Evolutionary conservation across 208 protist genomes (phyloP).

Genomic region (Trypanosoma boissoni): DNA sequence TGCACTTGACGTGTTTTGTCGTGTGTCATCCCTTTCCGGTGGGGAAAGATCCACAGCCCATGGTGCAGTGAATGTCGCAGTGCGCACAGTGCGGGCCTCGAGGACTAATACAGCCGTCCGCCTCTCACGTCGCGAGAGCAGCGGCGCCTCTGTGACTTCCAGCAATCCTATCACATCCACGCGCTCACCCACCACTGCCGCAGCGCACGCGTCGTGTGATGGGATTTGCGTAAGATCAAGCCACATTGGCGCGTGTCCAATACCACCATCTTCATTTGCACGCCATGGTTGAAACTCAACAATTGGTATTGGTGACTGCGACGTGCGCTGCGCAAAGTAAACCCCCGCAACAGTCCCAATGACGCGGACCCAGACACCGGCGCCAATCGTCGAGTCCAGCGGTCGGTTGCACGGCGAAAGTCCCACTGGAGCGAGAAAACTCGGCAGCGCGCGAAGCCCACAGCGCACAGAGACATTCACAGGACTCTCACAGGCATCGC

Average conservation of each 20-base stretch:
- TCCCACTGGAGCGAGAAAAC: constrained; percentile 4
- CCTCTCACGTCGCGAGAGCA: constrained; percentile 10
- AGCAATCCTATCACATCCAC: constrained; percentile 22
- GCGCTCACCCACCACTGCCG: constrained; percentile 24
- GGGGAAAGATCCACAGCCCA: constrained; percentile 32
- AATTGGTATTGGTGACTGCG: constrained; percentile 15
- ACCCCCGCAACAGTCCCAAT: constrained; percentile 19
- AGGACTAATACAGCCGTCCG: constrained; percentile 8
- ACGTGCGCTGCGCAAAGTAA: constrained; percentile 25
- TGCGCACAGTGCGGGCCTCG: constrained; percentile 17
- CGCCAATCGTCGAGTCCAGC: constrained; percentile 12
- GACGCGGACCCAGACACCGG: constrained; percentile 16
- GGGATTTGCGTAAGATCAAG: constrained; percentile 27
- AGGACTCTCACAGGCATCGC: too few species aligned
- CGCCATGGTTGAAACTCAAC: constrained; percentile 16
- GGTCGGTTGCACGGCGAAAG: constrained; percentile 12
- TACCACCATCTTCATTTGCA: constrained; percentile 5
- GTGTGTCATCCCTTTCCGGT: constrained; percentile 1
- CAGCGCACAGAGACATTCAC: constrained; percentile 10
- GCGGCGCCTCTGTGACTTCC: constrained; percentile 1
- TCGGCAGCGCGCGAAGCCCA: constrained; percentile 14
- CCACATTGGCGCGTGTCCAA: constrained; percentile 19
- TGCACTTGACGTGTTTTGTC: too few species aligned
- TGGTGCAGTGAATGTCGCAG: constrained; percentile 23
- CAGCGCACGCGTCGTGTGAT: constrained; percentile 1